Base-by-base conservation (phyloP, 208 protist genomes). In the Leishmania guyanensis region DNA sequence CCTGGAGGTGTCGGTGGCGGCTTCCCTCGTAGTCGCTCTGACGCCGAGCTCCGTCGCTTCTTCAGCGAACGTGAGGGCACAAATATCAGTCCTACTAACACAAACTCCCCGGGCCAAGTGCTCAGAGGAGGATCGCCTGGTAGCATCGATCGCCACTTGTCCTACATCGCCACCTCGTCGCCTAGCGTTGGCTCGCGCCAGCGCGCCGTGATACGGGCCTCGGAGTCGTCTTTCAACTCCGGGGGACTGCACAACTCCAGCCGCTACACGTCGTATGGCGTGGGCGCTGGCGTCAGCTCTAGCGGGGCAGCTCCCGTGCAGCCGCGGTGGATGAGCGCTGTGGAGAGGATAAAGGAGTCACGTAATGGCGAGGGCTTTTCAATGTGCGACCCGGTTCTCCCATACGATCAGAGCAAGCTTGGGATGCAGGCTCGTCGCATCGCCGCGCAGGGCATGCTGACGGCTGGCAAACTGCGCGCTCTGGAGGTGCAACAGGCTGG, bases 241-340 rank as follows among this genome's bases (percentile, higher is more conserved):
- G 79, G 64, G 22, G 80, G 84, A 39, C 46, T 46, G 54, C 79
- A 83, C 79, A 80, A 3, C 58, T 73, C 72, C 17, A 75, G 60
- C 71, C 74, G 79, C 62, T 29, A 58, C 58, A 51, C 72, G n/a
- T 71, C 75, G 12, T 77, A 72, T 0, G 62, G 56, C 65, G 77
- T 72, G 56, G 73, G 68, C 50, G 75, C 50, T 33, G 72, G 71
- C 46, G 71, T 22, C n/a, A 66, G 53, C 53, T 74, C 71, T n/a
- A 71, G 64, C 53, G 69, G 80, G 39, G 17, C 33, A 43, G 36
- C 14, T 3, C 10, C 53, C 4, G 39, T 60, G 66, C 78, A 77
- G 76, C 90, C 90, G 26, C 80, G 84, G 71, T 93, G 91, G 90
- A 68, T 92, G 71, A 87, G 62, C 50, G 91, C 91, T 66, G 89